These are phyloP conservation scores for Tricholoma flavovirens DNA, from an alignment of 768 basidiomycete species.

Conservation along the genomic window DNA sequence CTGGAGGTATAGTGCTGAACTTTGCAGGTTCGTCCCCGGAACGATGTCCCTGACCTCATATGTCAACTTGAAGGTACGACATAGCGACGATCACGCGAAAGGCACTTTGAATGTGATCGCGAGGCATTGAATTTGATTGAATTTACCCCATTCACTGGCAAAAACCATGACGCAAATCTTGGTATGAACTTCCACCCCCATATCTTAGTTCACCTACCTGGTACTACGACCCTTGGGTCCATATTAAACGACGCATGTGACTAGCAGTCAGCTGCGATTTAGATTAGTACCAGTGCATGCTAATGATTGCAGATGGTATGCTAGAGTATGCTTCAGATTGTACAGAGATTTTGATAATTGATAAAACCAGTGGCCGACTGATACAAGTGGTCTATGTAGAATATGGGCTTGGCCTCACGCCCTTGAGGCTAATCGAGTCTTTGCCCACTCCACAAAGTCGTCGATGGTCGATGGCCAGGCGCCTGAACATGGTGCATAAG, in stretches of 20 bases:
- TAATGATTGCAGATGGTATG: not conserved
- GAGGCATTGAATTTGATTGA: too few species aligned
- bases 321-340: too few species aligned
- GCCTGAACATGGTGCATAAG: slow-evolving; percentile 35
- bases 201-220: too few species aligned
- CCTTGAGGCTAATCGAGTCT: slow-evolving; percentile 27
- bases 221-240: too few species aligned
- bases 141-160: too few species aligned
- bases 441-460: slow-evolving; percentile 71
- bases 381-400: not conserved
- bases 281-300: not conserved
- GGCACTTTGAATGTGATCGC: too few species aligned
- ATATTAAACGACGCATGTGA: too few species aligned
- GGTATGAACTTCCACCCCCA: too few species aligned
- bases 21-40: not conserved
- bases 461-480: slow-evolving; percentile 89
- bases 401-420: not conserved
- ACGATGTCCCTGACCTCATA: not conserved
- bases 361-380: not conserved
- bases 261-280: not conserved
- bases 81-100: too few species aligned
- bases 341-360: not conserved
- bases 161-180: too few species aligned
- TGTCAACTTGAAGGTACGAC: too few species aligned
- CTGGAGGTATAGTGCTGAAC: too few species aligned